These are phyloP conservation scores for Bryoglossum gracile DNA, from an alignment of 495 filamentous ascomycete genomes.

Conservation along the genomic window DNA sequence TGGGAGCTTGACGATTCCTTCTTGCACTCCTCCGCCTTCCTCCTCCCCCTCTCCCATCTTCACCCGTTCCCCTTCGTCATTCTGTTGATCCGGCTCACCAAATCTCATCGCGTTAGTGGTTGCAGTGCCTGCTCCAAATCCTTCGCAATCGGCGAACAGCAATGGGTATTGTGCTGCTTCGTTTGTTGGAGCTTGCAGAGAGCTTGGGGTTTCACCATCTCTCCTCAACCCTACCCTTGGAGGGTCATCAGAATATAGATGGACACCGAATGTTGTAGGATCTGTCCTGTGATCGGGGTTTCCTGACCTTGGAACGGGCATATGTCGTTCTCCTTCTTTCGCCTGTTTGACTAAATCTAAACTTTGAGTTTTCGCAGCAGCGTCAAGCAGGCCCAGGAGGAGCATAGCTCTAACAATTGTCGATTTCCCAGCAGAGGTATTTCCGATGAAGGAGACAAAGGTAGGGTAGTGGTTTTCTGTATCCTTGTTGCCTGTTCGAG, in stretches of 20 bases:
- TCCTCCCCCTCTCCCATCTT: neutral
- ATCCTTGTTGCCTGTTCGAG: neutral
- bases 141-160: constrained; percentile 8
- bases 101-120: neutral
- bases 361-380: neutral
- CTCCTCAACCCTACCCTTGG: neutral
- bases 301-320: neutral
- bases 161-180: neutral
- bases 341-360: neutral
- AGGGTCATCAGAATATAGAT: neutral
- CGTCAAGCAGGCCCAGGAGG: neutral
- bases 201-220: neutral
- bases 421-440: constrained; percentile 4
- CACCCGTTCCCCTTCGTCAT: too few species aligned
- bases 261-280: neutral
- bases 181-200: neutral
- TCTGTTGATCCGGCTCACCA: too few species aligned
- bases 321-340: neutral
- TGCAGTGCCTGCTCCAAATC: neutral
- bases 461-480: constrained; percentile 5
- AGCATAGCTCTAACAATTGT: neutral
- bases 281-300: neutral
- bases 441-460: constrained; percentile 11
- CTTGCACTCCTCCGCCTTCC: neutral
- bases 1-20: neutral